Conservation (phyloP, 2,329 filamentous ascomycete genomes). For the Claviceps monticola region DNA sequence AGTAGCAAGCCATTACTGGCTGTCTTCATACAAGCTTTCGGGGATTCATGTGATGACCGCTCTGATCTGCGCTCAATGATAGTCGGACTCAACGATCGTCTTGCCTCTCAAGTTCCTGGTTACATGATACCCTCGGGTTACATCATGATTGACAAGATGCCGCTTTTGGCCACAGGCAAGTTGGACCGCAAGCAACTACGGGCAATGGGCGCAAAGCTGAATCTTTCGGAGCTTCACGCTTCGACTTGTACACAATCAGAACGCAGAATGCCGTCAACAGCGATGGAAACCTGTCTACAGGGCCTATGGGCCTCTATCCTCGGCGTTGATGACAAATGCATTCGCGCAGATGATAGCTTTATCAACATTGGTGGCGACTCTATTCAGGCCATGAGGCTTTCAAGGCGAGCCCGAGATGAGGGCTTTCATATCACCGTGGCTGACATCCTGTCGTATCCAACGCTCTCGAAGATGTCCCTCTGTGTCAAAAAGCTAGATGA, state of each 20-base stretch:
- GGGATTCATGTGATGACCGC: neutral
- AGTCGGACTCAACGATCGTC: neutral
- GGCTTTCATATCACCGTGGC: constrained; percentile 1
- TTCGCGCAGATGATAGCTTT: constrained; percentile 6
- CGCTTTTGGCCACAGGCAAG: constrained; percentile 1
- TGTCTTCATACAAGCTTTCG: constrained; percentile 2
- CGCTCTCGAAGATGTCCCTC: neutral
- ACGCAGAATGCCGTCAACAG: constrained; percentile 3
- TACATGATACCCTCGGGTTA: constrained; percentile 2
- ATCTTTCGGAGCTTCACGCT: neutral
- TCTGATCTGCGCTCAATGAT: neutral
- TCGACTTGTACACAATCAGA: neutral
- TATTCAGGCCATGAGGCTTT: constrained; percentile 6
- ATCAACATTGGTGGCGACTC: constrained; percentile 7
- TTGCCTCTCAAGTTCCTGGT: neutral
- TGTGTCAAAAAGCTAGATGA: neutral
- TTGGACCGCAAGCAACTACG: constrained; percentile 3
- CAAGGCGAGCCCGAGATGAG: neutral
- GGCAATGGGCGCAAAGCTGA: neutral
- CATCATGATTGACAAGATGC: constrained; percentile 1
- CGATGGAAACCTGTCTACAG: constrained; percentile 9
- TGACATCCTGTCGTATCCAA: neutral
- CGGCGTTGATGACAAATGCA: neutral
- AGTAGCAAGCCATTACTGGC: constrained; percentile 1
- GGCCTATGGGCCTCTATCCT: constrained; percentile 2